These are phyloP conservation scores for Chrysosphaeria jannelii DNA, from an alignment of 2,329 filamentous ascomycete genomes.

Conservation along the genomic window DNA sequence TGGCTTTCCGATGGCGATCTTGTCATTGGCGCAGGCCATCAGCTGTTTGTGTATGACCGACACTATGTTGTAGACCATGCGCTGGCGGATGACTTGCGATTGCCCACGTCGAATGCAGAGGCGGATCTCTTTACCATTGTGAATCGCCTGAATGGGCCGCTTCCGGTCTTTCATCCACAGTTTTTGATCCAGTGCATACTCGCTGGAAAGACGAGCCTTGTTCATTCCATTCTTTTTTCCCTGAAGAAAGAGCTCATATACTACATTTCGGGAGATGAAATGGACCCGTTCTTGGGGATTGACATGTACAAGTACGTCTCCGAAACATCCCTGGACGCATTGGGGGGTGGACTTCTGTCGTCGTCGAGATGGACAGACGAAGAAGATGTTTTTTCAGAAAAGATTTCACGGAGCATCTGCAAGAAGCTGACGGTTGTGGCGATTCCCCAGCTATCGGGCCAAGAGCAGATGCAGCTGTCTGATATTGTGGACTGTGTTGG, in stretches of 20 bases:
- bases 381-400: slow-evolving; percentile 37
- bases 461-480: slow-evolving; percentile 61
- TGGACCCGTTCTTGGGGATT: slow-evolving; percentile 51
- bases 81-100: slow-evolving; percentile 19
- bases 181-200: slow-evolving; percentile 69
- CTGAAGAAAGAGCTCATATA: slow-evolving; percentile 57
- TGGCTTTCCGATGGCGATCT: slow-evolving; percentile 71
- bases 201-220: slow-evolving; percentile 40
- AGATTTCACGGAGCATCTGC: slow-evolving; percentile 36
- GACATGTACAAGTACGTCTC: slow-evolving; percentile 21
- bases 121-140: slow-evolving; percentile 53
- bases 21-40: slow-evolving; percentile 70
- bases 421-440: slow-evolving; percentile 45
- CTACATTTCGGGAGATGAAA: slow-evolving; percentile 45
- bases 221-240: slow-evolving; percentile 40
- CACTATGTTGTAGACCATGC: slow-evolving; percentile 33
- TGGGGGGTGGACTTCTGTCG: too few relatives aligned
- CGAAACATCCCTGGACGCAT: slow-evolving; percentile 6
- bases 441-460: slow-evolving; percentile 53
- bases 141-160: slow-evolving; percentile 54
- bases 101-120: too few relatives aligned
- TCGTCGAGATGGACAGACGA: too few relatives aligned
- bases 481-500: slow-evolving; percentile 66
- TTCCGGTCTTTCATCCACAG: slow-evolving; percentile 80
- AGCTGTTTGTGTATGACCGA: slow-evolving; percentile 61